Evolutionary conservation across 306 rosid species (phyloP).

Genomic region (Cucumis cinereus): DNA sequence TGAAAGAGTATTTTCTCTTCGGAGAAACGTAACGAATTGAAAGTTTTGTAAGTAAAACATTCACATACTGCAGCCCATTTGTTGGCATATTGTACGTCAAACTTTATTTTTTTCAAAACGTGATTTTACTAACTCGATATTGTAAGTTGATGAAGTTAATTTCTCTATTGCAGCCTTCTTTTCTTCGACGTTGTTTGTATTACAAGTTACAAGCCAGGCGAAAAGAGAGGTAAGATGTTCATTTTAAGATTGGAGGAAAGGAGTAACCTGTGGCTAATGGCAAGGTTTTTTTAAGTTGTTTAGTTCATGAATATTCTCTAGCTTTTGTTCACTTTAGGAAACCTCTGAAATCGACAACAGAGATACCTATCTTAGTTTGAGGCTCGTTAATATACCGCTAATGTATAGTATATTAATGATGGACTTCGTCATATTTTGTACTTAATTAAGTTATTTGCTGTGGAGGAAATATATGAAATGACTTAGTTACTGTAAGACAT

Average conservation of each 20-base stretch:
- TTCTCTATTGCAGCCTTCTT: slow-evolving; percentile 62
- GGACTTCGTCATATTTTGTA: neutral
- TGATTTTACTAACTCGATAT: neutral
- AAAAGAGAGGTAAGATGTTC: slow-evolving; percentile 39
- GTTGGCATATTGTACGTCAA: neutral
- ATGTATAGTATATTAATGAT: neutral
- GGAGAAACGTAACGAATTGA: neutral
- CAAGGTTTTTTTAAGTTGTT: neutral
- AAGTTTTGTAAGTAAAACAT: neutral
- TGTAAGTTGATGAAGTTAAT: neutral
- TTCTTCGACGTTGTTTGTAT: slow-evolving; percentile 66
- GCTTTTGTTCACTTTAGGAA: neutral
- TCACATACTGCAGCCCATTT: neutral
- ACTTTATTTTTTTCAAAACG: neutral
- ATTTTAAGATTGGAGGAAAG: neutral
- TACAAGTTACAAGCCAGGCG: slow-evolving; percentile 69
- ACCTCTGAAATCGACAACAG: neutral
- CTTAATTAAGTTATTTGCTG: neutral
- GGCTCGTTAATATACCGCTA: neutral
- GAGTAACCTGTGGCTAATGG: neutral
- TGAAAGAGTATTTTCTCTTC: too few relatives aligned
- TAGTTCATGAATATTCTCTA: neutral
- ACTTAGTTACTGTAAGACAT: neutral
- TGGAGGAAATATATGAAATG: neutral
- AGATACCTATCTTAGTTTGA: neutral